Evolutionary conservation across 1,284 basidiomycete genomes (phyloP), one percentile per base, ranked within the genome.

Genomic region (Athelia psychrophila): DNA sequence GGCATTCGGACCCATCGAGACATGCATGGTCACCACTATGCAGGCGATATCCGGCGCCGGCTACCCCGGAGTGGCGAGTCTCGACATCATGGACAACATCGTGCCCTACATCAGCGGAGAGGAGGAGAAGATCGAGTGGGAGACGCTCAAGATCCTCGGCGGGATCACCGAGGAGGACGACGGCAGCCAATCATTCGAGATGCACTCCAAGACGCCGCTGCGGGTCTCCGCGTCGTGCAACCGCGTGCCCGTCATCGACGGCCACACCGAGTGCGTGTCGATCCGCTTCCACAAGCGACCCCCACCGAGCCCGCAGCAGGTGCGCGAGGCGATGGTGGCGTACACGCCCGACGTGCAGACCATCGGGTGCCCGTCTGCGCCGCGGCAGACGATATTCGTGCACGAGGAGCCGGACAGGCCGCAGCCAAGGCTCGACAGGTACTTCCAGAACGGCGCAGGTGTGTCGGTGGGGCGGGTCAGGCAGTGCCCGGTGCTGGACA

Each of bases 111-210:
- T 99, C 68, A 74, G 83, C 35, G 93, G 95, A 36, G 96, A 99
- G 68, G 96, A 99, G 68, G 96, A 99, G 71, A 99, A 99, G 73
- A 95, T 99, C 58, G 96, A 99, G 70, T 98, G 94, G 95, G 96
- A 99, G 74, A 89, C 92, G 15, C 81, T 89, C 64, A 99, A 99
- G 76, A 99, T 99, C 64, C 85, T 99, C 23, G 97, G 97, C 30
- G 91, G 87, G 1, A 62, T 97, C 53, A 65, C 74, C 2, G 70
- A 79, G 20, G 75, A 75, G 49, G 83, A 84, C 52, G 72, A 75
- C 30, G 79, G 76, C 9, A 57, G 72, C 4, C 80, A 79, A 54
- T 64, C 79, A 18, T 98, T 98, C 68, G 94, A 98, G 68, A 87
- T 93, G 80, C 94, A 95, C 72, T 74, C 83, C 2, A 63, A 66